phyloP scores from a whole-genome alignment of 768 basidiomycete species.

The Saitozyma sp. region DNA sequence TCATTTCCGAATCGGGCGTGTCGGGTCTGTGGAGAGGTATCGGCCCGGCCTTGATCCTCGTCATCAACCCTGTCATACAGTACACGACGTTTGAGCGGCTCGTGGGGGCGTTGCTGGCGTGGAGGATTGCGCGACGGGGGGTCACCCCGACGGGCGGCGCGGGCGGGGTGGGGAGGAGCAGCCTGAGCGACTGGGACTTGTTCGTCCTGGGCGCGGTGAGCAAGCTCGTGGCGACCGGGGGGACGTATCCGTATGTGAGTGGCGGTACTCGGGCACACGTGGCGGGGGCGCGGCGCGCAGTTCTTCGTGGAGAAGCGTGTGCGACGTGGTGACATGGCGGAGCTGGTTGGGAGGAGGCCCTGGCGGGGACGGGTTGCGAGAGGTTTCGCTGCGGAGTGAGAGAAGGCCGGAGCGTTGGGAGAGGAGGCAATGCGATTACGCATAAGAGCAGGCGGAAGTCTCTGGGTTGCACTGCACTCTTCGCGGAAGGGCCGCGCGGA shows the following conservation, averaged over 20 bases:
- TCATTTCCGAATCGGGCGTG: conserved; percentile 71
- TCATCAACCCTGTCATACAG: conserved; percentile 84
- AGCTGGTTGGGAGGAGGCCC: no score
- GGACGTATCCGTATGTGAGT: conserved; percentile 75
- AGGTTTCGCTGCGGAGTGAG: no score
- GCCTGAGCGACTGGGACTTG: conserved; percentile 80
- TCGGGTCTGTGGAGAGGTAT: conserved; percentile 90
- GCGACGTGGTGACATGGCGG: no score
- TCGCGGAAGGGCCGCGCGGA: no score
- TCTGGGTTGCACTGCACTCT: no score
- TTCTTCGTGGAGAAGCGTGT: no score
- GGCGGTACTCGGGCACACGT: no score
- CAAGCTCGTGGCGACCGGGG: conserved; percentile 67
- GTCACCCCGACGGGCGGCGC: conserved; percentile 53
- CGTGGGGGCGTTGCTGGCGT: conserved; percentile 75
- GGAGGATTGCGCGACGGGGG: conserved; percentile 61
- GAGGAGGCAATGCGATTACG: no score
- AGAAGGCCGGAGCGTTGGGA: no score
- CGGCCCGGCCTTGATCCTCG: conserved; percentile 87
- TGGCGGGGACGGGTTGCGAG: no score
- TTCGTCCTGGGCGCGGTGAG: conserved; percentile 93
- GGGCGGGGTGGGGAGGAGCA: conserved; percentile 54
- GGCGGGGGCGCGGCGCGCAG: no score
- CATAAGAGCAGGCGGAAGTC: no score
- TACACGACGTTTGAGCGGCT: conserved; percentile 95